Conservation (phyloP, 192 early-diverging fungal genomes). For the Backusella luteola region DNA sequence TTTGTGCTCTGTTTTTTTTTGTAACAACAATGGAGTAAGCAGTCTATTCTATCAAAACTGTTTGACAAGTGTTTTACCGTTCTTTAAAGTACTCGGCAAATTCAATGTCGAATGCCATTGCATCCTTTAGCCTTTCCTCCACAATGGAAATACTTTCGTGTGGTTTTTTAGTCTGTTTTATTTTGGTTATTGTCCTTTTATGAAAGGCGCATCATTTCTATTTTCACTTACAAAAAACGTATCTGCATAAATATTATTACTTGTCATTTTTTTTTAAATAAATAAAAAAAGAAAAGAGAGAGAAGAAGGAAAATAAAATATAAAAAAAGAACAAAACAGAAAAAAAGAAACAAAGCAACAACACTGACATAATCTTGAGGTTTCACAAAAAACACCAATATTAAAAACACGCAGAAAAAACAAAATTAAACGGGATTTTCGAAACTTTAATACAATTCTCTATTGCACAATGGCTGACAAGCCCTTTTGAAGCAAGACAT, state of each 20-base stretch:
- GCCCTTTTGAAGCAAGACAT: too few relatives aligned
- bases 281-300: not conserved
- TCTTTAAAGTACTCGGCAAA: conserved; percentile 53
- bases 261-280: not conserved
- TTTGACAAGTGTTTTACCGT: conserved; percentile 31
- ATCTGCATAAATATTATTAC: not conserved
- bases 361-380: too few relatives aligned
- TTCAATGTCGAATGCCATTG: conserved; percentile 43
- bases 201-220: not conserved
- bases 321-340: too few relatives aligned
- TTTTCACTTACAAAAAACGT: not conserved
- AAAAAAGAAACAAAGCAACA: too few relatives aligned
- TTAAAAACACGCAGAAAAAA: too few relatives aligned
- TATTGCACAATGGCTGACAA: too few relatives aligned
- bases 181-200: not conserved
- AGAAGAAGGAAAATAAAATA: not conserved
- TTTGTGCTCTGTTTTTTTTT: conserved; percentile 33
- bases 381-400: too few relatives aligned
- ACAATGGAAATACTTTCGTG: conserved; percentile 49
- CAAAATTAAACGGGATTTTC: too few relatives aligned
- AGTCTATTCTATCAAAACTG: not conserved
- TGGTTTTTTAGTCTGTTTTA: conserved; percentile 34
- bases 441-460: too few relatives aligned
- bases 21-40: not conserved
- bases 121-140: conserved; percentile 42